phyloP scores from a whole-genome alignment of 257 asterid genomes.

The Jacaranda mimosifolia region DNA sequence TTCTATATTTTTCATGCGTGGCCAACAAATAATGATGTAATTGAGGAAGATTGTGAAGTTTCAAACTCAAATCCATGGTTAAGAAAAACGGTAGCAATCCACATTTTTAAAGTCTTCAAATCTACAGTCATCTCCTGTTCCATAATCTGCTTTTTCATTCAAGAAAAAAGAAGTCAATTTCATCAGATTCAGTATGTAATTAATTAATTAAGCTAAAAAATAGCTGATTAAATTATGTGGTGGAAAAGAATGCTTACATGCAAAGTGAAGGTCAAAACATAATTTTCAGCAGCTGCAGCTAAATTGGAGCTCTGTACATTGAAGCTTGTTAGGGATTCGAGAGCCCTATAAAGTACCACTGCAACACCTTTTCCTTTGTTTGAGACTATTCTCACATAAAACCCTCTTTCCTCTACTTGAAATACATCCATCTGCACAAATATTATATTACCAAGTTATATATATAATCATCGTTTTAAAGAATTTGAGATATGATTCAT shows the following conservation, averaged over 20 bases:
- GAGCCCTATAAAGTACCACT: conserved; percentile 55
- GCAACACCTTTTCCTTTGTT: conserved; percentile 68
- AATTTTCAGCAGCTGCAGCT: conserved; percentile 53
- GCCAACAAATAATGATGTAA: not conserved
- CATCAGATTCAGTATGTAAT: not conserved
- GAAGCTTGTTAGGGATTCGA: conserved; percentile 65
- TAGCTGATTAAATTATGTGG: not conserved
- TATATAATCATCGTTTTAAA: too few relatives aligned
- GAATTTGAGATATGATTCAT: too few relatives aligned
- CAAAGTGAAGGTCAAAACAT: conserved; percentile 68
- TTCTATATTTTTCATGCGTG: too few relatives aligned
- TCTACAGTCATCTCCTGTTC: conserved; percentile 55
- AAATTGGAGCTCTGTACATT: conserved; percentile 60
- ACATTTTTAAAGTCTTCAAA: conserved; percentile 63
- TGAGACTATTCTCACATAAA: conserved; percentile 57
- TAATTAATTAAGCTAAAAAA: not conserved
- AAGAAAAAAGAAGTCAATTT: not conserved
- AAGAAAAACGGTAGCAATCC: conserved; percentile 67
- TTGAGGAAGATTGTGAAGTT: conserved; percentile 34
- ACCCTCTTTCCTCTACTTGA: conserved; percentile 65
- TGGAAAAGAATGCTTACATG: conserved; percentile 50
- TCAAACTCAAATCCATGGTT: conserved; percentile 77
- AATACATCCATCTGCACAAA: conserved; percentile 67
- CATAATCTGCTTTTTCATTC: conserved; percentile 50
- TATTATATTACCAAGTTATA: not conserved